Evolutionary conservation across 306 rosid genomes (phyloP).

Genomic region (Lathyrus tuberosus): DNA sequence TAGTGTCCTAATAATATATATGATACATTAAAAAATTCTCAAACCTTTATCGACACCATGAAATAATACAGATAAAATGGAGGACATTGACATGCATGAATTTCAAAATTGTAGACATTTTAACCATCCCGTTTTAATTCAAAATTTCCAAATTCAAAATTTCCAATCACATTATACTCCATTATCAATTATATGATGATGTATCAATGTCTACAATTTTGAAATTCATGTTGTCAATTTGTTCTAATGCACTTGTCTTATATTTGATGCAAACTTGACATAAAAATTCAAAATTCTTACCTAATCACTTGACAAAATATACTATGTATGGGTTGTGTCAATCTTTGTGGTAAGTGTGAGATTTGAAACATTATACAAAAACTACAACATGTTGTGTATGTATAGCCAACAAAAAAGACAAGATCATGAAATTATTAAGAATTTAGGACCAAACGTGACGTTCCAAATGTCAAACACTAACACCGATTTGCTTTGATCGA

Average conservation of each 20-base stretch:
- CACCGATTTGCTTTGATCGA: conserved; percentile 36
- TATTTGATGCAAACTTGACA: conserved; percentile 33
- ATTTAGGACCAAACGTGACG: conserved; percentile 44
- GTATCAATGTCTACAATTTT: conserved; percentile 10
- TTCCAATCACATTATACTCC: conserved; percentile 20
- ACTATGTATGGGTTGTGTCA: conserved; percentile 7
- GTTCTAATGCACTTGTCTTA: conserved; percentile 43
- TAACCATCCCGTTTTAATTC: conserved; percentile 34
- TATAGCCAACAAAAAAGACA: conserved; percentile 41
- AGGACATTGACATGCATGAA: too few relatives aligned
- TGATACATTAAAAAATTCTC: too few relatives aligned
- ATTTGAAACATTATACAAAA: conserved; percentile 19
- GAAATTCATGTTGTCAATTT: conserved; percentile 22
- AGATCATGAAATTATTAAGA: conserved; percentile 10
- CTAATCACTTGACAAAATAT: conserved; percentile 39
- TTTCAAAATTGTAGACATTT: too few relatives aligned
- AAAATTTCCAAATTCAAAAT: too few relatives aligned
- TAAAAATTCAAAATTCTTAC: conserved; percentile 42
- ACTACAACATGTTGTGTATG: conserved; percentile 19
- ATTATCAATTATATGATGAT: conserved; percentile 31
- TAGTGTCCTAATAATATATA: too few relatives aligned
- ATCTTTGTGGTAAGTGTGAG: conserved; percentile 28
- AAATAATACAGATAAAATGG: too few relatives aligned
- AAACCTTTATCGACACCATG: too few relatives aligned
- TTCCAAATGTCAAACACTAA: conserved; percentile 47